phyloP scores from a whole-genome alignment of 2,329 filamentous ascomycete species.

The Orbilia javanica region DNA sequence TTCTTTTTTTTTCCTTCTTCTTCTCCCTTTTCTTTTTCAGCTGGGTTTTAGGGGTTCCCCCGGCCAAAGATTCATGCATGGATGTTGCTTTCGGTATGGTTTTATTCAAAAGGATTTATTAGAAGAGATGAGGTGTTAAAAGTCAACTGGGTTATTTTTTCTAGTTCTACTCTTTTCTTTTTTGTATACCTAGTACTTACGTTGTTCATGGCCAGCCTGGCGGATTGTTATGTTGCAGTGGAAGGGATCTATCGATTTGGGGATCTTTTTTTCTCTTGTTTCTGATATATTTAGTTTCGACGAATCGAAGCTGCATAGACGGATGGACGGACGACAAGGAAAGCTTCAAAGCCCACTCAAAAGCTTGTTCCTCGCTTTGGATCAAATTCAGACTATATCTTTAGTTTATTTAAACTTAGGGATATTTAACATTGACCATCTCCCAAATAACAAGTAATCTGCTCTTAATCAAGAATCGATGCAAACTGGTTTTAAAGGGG shows the following conservation, averaged over 20 bases:
- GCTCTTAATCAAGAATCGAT: too few species aligned
- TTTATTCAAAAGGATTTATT: constrained; percentile 16
- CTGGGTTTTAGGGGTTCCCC: background rate
- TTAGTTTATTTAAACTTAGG: background rate
- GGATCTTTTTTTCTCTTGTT: background rate
- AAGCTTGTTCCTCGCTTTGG: background rate
- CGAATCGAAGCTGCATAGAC: background rate
- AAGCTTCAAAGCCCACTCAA: background rate
- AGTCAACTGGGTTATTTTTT: background rate
- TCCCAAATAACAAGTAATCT: background rate
- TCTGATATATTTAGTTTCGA: background rate
- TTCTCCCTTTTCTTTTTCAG: background rate
- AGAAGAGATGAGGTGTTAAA: constrained; percentile 11
- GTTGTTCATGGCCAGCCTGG: background rate
- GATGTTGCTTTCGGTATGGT: background rate
- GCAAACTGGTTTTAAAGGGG: background rate
- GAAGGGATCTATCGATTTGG: background rate
- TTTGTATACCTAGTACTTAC: constrained; percentile 6
- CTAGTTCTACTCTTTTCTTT: background rate
- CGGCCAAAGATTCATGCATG: background rate
- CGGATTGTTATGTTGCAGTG: background rate
- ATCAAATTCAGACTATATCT: background rate
- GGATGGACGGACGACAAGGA: background rate
- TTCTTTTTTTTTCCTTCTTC: too few species aligned
- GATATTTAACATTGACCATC: background rate